Base-by-base conservation (phyloP, 2,329 filamentous ascomycete genomes). In the Ceratocystis cubensis region DNA sequence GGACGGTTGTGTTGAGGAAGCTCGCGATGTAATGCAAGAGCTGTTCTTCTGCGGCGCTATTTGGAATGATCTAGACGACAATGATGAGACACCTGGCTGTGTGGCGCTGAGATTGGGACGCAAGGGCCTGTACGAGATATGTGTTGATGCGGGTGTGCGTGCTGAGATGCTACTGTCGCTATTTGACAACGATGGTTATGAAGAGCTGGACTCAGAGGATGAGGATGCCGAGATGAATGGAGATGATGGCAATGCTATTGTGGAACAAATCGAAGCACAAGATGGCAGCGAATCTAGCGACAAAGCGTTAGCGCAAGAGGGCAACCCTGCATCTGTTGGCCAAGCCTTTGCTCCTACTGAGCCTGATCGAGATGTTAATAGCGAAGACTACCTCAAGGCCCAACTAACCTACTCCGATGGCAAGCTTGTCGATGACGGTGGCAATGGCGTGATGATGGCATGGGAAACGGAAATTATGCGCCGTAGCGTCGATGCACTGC, bases 361-460 rank as follows among this genome's bases (percentile, higher is more conserved):
- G 53, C 20, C 61, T 7, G 22, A 64, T 46, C 76, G 77, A 67
- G 73, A 78, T 37, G 83, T 88, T 68, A 86, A 83, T 62, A 88
- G 82, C 71, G 81, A 83, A 59, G 81, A 84, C 50, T 92, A 91
- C 73, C 82, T 93, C 59, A 80, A 82, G 61, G 88, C 86, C 0
- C 78, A 80, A 30, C 78, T 91, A 25, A 85, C 82, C 15, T 88
- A 88, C 75, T 80, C 81, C 62, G 78, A 82, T 67, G 81, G 81
- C 69, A 87, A 87, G 68, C 82, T 94, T 1, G 81, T 94, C 5
- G 89, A 94, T 73, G 80, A 84, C 2, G 83, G 85, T 70, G 81
- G 85, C 69, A 96, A 96, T 74, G 90, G 89, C 64, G 89, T 96
- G 59, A 96, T 96, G 91, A 96, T 96, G 91, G 82, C 86, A 48